Conservation (phyloP, 2,329 filamentous ascomycete species). For the Pleomassaria siparia region DNA sequence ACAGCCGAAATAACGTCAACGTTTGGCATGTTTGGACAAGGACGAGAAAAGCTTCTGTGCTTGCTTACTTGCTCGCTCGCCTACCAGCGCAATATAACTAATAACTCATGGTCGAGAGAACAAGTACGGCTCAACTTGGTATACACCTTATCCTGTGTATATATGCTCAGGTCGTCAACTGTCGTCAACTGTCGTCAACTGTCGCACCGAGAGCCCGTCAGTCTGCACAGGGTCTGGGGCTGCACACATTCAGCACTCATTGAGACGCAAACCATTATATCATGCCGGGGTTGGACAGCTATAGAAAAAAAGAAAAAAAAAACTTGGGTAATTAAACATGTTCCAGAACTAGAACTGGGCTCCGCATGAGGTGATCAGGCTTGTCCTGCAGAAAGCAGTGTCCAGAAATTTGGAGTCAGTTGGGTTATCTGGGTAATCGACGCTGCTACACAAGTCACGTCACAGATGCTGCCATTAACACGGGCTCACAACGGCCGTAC, state of each 20-base stretch:
- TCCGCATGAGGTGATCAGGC: not conserved
- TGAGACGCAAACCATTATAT: too few relatives aligned
- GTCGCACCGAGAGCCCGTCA: not conserved
- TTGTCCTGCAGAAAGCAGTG: not conserved
- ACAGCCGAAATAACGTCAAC: constrained; percentile 2
- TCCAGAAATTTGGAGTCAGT: not conserved
- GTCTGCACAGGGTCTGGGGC: not conserved
- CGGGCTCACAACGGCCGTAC: constrained; percentile 22
- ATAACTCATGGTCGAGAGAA: too few relatives aligned
- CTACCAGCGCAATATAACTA: not conserved
- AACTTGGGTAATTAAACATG: too few relatives aligned
- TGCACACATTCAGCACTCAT: not conserved
- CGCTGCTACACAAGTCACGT: constrained; percentile 24
- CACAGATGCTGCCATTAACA: constrained; percentile 21
- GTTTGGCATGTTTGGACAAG: not conserved
- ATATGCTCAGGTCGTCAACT: too few relatives aligned
- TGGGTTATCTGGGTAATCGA: constrained; percentile 16
- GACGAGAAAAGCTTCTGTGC: not conserved
- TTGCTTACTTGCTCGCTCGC: not conserved
- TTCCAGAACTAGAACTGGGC: too few relatives aligned
- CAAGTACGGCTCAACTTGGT: too few relatives aligned
- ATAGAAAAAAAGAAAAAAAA: too few relatives aligned
- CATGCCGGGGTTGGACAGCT: too few relatives aligned
- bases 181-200: too few relatives aligned
- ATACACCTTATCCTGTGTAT: too few relatives aligned